phyloP scores from a whole-genome alignment of 179 eudicot species.

The Drosera spatulata region DNA sequence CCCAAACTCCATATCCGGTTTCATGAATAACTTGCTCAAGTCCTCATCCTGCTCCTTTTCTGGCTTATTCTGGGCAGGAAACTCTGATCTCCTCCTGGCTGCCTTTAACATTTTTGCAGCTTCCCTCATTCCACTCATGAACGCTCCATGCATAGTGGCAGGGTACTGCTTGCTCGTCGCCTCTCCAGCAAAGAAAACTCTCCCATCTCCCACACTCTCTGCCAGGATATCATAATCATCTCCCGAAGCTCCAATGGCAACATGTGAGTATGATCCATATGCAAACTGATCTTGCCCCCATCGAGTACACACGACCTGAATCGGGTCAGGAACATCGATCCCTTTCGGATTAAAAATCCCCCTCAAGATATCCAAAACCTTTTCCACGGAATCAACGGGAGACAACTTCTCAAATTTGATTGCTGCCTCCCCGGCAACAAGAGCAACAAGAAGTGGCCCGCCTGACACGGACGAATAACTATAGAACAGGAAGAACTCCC shows the following conservation, averaged over 20 bases:
- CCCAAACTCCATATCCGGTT: slow-evolving; percentile 58
- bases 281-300: slow-evolving; percentile 93
- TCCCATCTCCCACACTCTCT: slow-evolving; percentile 68
- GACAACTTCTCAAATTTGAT: slow-evolving; percentile 72
- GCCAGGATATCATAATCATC: slow-evolving; percentile 93
- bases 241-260: slow-evolving; percentile 86
- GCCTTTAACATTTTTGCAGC: slow-evolving; percentile 82
- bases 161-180: slow-evolving; percentile 94
- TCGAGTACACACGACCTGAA: slow-evolving; percentile 86
- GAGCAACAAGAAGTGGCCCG: slow-evolving; percentile 90
- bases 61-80: slow-evolving; percentile 12
- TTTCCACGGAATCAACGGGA: slow-evolving; percentile 69
- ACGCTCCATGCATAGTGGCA: slow-evolving; percentile 99
- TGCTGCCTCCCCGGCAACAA: slow-evolving; percentile 98
- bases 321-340: slow-evolving; percentile 79
- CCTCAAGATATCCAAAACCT: slow-evolving; percentile 70
- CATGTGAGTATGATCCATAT: slow-evolving; percentile 90
- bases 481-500: slow-evolving; percentile 89
- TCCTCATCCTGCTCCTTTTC: slow-evolving; percentile 22
- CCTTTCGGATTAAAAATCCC: slow-evolving; percentile 87
- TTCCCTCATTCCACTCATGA: slow-evolving; percentile 97
- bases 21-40: slow-evolving; percentile 33
- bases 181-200: slow-evolving; percentile 95
- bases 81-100: slow-evolving; percentile 41
- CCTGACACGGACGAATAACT: slow-evolving; percentile 94